Base-by-base conservation (phyloP, 306 rosid genomes). In the Begonia fuchsioides region DNA sequence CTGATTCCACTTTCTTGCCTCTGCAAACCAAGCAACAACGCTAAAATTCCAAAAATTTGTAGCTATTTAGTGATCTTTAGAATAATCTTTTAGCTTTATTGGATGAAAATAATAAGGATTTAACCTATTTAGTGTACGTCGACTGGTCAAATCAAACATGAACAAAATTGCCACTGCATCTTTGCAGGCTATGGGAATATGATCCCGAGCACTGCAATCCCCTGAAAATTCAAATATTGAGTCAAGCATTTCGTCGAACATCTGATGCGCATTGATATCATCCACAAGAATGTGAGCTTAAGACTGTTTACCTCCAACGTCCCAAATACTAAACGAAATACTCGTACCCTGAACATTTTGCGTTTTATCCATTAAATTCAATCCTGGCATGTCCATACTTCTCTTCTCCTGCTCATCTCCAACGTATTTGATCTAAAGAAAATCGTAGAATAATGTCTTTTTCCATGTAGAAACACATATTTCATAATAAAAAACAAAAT, bases 1-100 rank as follows among this genome's bases (percentile, higher is more conserved):
- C 98, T 79, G 77, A 65, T 85, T 90, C 98, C 98, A 90, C 70
- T 82, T 85, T 68, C 95, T 85, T 52, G 98, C 93, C 62, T 75
- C 76, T 59, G 56, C 63, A 38, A 79, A 85, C 98, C 98, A 90
- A 54, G 73, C 81, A 63, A 82, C 59, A 53, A 85, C 93, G 65
- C 98, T 90, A 81, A 18, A 1, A 52, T 26, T n/a, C 49, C 15
- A 17, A 56, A 6, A 1, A 20, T 51, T 18, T 32, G n/a, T 17
- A 35, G 16, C 17, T 32, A 19, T 15, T 26, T 45, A 40, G 20
- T 3, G 44, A 26, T 26, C 35, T 26, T 26, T 26, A 26, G 8
- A 26, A 26, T 26, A 26, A 26, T 26, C 35, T 26, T 26, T 26
- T 3, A n/a, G 6, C 6, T 26, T 26, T 26, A 26, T 26, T 26